Evolutionary conservation across 2,329 filamentous ascomycete species (phyloP).

Genomic region (Colletotrichum destructivum): DNA sequence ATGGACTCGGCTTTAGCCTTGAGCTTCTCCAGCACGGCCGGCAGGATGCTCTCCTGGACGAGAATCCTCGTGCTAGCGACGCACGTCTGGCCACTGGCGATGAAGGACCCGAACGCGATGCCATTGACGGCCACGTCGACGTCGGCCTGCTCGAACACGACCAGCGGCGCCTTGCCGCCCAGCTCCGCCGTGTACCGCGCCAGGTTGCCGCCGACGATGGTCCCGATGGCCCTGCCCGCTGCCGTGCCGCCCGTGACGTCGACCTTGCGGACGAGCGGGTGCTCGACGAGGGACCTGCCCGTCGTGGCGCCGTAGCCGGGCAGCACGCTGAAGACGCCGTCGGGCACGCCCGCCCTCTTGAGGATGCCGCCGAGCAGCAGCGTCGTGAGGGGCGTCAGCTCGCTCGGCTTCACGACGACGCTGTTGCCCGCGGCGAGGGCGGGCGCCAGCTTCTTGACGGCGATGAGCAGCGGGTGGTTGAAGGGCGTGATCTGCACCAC

Average conservation of each 20-base stretch:
- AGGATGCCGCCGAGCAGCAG: constrained; percentile 73
- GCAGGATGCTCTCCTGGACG: constrained; percentile 78
- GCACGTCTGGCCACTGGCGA: constrained; percentile 71
- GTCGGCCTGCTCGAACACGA: constrained; percentile 77
- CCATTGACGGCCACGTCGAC: constrained; percentile 78
- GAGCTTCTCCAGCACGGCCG: constrained; percentile 75
- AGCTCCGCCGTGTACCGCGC: constrained; percentile 81
- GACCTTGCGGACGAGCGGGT: constrained; percentile 72
- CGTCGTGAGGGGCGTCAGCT: constrained; percentile 74
- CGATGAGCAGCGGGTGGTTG: constrained; percentile 72
- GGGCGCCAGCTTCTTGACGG: constrained; percentile 73
- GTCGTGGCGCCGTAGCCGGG: constrained; percentile 68
- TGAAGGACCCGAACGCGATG: constrained; percentile 72
- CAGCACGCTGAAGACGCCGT: constrained; percentile 77
- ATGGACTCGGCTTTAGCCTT: constrained; percentile 74
- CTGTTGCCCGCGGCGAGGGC: constrained; percentile 73
- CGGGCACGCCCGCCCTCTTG: constrained; percentile 77
- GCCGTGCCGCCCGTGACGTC: constrained; percentile 83
- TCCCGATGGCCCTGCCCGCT: constrained; percentile 78
- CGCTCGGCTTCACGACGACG: constrained; percentile 74
- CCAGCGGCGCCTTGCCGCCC: constrained; percentile 79
- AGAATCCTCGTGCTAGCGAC: constrained; percentile 83
- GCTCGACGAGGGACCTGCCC: constrained; percentile 68
- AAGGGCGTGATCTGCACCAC: constrained; percentile 71
- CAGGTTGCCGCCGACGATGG: constrained; percentile 76